These are phyloP conservation scores for Kwoniella mangroviensis DNA, from an alignment of 768 basidiomycete species.

Conservation along the genomic window DNA sequence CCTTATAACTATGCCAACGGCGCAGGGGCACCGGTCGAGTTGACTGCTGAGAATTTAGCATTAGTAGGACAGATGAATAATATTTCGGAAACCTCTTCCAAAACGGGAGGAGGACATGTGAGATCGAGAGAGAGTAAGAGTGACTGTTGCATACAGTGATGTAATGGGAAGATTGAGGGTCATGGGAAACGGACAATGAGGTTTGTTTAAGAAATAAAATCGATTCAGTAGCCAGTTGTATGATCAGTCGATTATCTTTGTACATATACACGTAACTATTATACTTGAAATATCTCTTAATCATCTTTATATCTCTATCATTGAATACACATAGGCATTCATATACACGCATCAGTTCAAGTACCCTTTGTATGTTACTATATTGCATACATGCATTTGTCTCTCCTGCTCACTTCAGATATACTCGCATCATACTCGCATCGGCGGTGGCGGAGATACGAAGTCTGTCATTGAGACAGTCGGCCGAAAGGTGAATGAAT, in stretches of 20 bases:
- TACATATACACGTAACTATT: not conserved
- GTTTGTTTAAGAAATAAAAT: not conserved
- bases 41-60: conserved; percentile 6
- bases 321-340: too few relatives aligned
- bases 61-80: not conserved
- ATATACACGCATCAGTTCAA: too few relatives aligned
- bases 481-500: not conserved
- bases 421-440: not conserved
- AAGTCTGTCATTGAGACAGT: not conserved
- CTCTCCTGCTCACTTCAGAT: too few relatives aligned
- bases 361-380: too few relatives aligned
- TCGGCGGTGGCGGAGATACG: not conserved
- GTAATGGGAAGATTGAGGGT: not conserved
- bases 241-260: not conserved
- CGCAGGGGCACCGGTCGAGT: not conserved
- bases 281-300: too few relatives aligned
- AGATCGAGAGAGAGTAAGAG: conserved; percentile 32
- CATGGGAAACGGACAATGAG: conserved; percentile 1
- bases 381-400: too few relatives aligned
- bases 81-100: not conserved
- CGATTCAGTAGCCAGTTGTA: too few relatives aligned
- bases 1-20: not conserved
- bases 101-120: conserved; percentile 1
- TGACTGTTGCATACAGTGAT: conserved; percentile 31
- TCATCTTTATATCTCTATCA: too few relatives aligned